A percentile compares a stretch with the other conserved stretches of the same genome.
These are phyloP conservation scores for Beauveria medogensis DNA, from an alignment of 2,329 filamentous ascomycete genomes.

Conservation along the genomic window DNA sequence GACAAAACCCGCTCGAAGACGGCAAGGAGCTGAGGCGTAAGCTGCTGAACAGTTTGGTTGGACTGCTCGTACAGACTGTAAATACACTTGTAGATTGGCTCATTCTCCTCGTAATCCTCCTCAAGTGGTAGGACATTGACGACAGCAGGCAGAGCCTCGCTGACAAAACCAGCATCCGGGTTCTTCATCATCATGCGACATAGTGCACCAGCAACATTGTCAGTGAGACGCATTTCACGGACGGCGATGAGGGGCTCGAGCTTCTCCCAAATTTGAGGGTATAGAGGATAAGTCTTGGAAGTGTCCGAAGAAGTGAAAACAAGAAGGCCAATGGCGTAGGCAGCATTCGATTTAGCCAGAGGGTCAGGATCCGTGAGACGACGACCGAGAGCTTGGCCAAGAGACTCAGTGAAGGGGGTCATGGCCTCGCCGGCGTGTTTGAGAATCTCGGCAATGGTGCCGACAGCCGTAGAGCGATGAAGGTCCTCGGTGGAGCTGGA, in stretches of 20 bases:
- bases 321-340: conserved; percentile 81
- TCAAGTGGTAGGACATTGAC: conserved; percentile 75
- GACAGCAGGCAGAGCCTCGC: conserved; percentile 73
- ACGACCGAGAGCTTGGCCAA: conserved; percentile 76
- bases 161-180: conserved; percentile 71
- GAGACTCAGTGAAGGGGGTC: conserved; percentile 67
- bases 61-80: conserved; percentile 70
- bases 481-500: conserved; percentile 77
- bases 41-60: conserved; percentile 59
- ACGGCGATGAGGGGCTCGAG: conserved; percentile 78
- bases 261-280: conserved; percentile 71
- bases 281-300: conserved; percentile 62
- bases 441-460: conserved; percentile 85
- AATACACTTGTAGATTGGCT: conserved; percentile 85
- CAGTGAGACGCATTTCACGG: conserved; percentile 71
- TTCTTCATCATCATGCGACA: conserved; percentile 87
- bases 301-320: conserved; percentile 71
- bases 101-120: conserved; percentile 95
- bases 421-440: conserved; percentile 76
- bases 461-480: conserved; percentile 83
- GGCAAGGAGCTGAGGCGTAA: conserved; percentile 61
- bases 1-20: conserved; percentile 67
- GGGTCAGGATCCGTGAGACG: conserved; percentile 82
- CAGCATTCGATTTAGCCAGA: conserved; percentile 91
- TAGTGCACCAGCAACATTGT: conserved; percentile 89